phyloP scores from a whole-genome alignment of 805 yeast genomes.

The Wickerhamomyces silvicola region DNA sequence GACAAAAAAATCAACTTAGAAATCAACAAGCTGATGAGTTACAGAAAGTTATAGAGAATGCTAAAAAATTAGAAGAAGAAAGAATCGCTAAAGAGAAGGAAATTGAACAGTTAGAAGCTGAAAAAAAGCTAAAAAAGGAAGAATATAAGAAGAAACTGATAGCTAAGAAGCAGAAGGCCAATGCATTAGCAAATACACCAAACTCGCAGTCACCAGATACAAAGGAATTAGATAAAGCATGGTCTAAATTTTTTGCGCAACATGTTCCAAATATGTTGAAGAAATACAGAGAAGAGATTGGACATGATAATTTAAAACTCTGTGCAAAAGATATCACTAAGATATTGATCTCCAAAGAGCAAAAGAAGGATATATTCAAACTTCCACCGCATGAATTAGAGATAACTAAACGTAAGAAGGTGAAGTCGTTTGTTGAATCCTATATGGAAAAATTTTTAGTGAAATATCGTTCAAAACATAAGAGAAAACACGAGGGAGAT shows the following conservation, averaged over 20 bases:
- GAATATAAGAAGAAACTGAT: slow-evolving; percentile 26
- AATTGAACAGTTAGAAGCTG: slow-evolving; percentile 15
- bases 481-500: slow-evolving; percentile 10
- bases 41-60: slow-evolving; percentile 35
- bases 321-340: slow-evolving; percentile 78
- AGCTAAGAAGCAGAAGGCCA: slow-evolving; percentile 15
- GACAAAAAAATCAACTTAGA: slow-evolving; percentile 17
- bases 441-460: slow-evolving; percentile 64
- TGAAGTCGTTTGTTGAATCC: slow-evolving; percentile 52
- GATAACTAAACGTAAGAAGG: slow-evolving; percentile 60
- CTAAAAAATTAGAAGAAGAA: slow-evolving; percentile 23
- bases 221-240: slow-evolving; percentile 22
- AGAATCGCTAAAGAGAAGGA: slow-evolving; percentile 20
- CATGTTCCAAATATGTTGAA: slow-evolving; percentile 75
- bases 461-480: slow-evolving; percentile 34
- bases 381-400: slow-evolving; percentile 51
- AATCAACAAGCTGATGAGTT: slow-evolving; percentile 17
- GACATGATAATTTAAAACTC: slow-evolving; percentile 65
- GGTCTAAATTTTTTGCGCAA: slow-evolving; percentile 52
- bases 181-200: slow-evolving; percentile 11
- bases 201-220: slow-evolving; percentile 5
- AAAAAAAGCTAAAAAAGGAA: slow-evolving; percentile 27
- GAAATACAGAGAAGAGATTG: slow-evolving; percentile 58
- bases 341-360: slow-evolving; percentile 61
- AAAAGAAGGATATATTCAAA: slow-evolving; percentile 25